These are phyloP conservation scores for Knoxia roxburghii DNA, from an alignment of 257 asterid species.

Conservation along the genomic window DNA sequence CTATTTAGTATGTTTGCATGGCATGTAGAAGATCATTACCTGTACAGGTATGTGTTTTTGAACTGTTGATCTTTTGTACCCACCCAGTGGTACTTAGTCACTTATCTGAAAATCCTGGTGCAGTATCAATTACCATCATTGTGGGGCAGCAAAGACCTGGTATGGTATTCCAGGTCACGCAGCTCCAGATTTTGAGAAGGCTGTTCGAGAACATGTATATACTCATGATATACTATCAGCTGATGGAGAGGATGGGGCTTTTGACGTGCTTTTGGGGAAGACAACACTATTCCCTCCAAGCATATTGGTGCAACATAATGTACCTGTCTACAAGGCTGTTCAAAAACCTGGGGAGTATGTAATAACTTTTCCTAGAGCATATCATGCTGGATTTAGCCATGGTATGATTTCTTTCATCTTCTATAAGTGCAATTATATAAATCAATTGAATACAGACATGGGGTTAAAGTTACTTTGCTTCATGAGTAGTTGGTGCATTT, in stretches of 20 bases:
- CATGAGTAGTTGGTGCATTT: neutral
- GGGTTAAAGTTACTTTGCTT: neutral
- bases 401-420: constrained; percentile 39
- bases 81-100: neutral
- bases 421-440: neutral
- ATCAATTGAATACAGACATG: neutral
- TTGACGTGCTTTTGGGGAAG: constrained; percentile 89
- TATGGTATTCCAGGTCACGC: constrained; percentile 95
- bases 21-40: constrained; percentile 99
- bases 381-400: constrained; percentile 98
- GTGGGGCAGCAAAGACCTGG: constrained; percentile 99
- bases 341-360: constrained; percentile 94
- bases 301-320: constrained; percentile 62
- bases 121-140: constrained; percentile 95
- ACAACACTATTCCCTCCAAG: constrained; percentile 94
- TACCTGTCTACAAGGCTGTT: constrained; percentile 90
- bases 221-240: constrained; percentile 63
- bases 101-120: constrained; percentile 12
- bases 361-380: constrained; percentile 91
- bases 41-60: constrained; percentile 55
- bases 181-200: constrained; percentile 80
- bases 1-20: constrained; percentile 98
- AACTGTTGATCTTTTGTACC: constrained; percentile 2
- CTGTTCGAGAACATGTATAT: constrained; percentile 75
- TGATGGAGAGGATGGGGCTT: constrained; percentile 95